These are phyloP conservation scores for Vigna trinervia DNA, from an alignment of 306 rosid genomes.

Conservation along the genomic window DNA sequence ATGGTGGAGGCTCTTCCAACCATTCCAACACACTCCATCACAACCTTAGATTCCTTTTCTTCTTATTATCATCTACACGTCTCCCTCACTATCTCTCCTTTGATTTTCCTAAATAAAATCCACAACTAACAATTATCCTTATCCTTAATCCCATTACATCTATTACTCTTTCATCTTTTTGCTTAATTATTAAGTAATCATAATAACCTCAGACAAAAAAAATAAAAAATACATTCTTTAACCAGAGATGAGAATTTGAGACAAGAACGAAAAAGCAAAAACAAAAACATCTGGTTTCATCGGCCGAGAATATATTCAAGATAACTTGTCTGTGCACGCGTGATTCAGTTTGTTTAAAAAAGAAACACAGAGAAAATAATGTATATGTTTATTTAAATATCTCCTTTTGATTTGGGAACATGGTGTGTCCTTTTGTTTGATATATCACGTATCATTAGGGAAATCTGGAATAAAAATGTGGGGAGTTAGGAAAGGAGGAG, in stretches of 20 bases:
- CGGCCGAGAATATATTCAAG: background rate
- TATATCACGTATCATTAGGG: background rate
- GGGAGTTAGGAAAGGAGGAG: background rate
- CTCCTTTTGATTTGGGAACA: slow-evolving; percentile 11
- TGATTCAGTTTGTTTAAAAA: slow-evolving; percentile 12
- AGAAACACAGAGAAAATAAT: background rate
- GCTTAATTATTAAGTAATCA: background rate
- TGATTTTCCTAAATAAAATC: background rate
- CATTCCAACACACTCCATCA: background rate
- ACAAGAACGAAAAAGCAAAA: background rate
- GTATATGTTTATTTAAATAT: background rate
- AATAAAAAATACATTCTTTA: no score
- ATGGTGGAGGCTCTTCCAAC: slow-evolving; percentile 19
- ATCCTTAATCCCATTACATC: slow-evolving; percentile 2
- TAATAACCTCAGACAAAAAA: background rate
- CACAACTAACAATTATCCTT: background rate
- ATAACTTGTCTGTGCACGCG: background rate
- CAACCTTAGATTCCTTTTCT: slow-evolving; percentile 30
- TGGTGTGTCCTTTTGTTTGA: slow-evolving; percentile 34
- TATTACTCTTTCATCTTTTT: background rate
- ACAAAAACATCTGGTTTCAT: background rate
- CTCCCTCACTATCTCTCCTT: background rate
- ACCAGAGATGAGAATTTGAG: background rate
- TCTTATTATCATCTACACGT: background rate
- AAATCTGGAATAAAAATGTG: slow-evolving; percentile 29